Conservation (phyloP, 1,284 basidiomycete species). For the Ustilago trichophora region DNA sequence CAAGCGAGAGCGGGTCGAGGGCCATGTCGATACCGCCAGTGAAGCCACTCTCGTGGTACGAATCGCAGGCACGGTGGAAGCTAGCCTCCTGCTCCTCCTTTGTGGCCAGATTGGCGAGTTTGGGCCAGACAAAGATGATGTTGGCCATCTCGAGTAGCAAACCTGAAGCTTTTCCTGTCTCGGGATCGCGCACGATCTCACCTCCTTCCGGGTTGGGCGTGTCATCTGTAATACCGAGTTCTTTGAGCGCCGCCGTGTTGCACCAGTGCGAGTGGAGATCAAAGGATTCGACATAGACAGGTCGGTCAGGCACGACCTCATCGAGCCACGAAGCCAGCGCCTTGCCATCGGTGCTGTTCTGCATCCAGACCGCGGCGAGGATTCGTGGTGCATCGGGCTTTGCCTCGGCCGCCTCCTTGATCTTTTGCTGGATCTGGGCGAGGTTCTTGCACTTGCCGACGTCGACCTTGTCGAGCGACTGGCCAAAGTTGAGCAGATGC, state of each 20-base stretch:
- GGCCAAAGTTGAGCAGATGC: slow-evolving; percentile 43
- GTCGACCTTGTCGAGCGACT: slow-evolving; percentile 47
- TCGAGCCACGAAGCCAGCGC: slow-evolving; percentile 37
- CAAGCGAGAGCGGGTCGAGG: slow-evolving; percentile 25
- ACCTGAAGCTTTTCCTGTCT: slow-evolving; percentile 32
- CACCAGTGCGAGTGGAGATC: slow-evolving; percentile 45
- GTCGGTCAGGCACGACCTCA: slow-evolving; percentile 32
- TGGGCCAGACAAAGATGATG: slow-evolving; percentile 31
- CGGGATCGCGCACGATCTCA: slow-evolving; percentile 32
- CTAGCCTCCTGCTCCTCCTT: slow-evolving; percentile 21
- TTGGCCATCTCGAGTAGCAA: slow-evolving; percentile 42
- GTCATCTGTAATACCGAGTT: slow-evolving; percentile 33
- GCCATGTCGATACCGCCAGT: slow-evolving; percentile 46
- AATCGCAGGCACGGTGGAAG: slow-evolving; percentile 31
- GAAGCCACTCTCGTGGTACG: slow-evolving; percentile 37
- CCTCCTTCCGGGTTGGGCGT: slow-evolving; percentile 43
- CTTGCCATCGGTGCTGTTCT: slow-evolving; percentile 35
- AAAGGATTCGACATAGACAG: slow-evolving; percentile 39
- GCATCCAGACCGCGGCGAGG: slow-evolving; percentile 40
- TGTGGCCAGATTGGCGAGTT: slow-evolving; percentile 21
- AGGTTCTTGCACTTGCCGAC: slow-evolving; percentile 38
- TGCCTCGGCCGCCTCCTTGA: slow-evolving; percentile 30
- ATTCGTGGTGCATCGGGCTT: slow-evolving; percentile 36
- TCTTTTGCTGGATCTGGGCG: slow-evolving; percentile 31
- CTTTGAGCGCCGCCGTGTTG: slow-evolving; percentile 40